A percentile compares a stretch with the other conserved stretches of the same genome.
Evolutionary conservation across 179 eudicot genomes (phyloP).

Genomic region (Spinacia oleracea): DNA sequence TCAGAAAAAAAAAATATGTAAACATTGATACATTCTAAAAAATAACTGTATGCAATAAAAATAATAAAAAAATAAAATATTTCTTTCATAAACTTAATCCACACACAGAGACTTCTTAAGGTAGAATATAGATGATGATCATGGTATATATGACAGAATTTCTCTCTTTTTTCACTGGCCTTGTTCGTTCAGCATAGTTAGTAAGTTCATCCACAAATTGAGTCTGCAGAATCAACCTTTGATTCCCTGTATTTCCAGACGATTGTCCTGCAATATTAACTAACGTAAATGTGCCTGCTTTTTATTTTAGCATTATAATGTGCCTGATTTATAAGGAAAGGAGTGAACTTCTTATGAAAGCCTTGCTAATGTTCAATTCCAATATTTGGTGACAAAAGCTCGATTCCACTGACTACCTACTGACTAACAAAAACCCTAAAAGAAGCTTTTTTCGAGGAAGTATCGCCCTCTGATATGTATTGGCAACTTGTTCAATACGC

Average conservation of each 20-base stretch:
- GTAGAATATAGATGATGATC: background rate
- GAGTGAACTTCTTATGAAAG: background rate
- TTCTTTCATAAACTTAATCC: background rate
- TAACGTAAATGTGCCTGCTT: too few species aligned
- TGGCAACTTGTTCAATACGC: background rate
- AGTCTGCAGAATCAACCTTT: background rate
- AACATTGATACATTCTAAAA: background rate
- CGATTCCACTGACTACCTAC: background rate
- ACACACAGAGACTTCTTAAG: background rate
- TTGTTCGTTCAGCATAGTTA: background rate
- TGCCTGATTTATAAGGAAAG: background rate
- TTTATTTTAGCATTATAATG: too few species aligned
- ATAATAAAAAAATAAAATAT: background rate
- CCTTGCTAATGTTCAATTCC: background rate
- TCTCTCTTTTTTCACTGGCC: background rate
- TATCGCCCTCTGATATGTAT: background rate
- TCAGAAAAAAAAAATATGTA: background rate
- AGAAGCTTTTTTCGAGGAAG: background rate
- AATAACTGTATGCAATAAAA: background rate
- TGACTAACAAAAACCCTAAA: background rate
- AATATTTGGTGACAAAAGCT: too few species aligned
- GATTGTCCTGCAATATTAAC: background rate
- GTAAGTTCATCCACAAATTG: background rate
- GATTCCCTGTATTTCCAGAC: background rate
- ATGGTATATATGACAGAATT: background rate